phyloP scores from a whole-genome alignment of 1,139 yeast species.

The Protomyces pachydermus region DNA sequence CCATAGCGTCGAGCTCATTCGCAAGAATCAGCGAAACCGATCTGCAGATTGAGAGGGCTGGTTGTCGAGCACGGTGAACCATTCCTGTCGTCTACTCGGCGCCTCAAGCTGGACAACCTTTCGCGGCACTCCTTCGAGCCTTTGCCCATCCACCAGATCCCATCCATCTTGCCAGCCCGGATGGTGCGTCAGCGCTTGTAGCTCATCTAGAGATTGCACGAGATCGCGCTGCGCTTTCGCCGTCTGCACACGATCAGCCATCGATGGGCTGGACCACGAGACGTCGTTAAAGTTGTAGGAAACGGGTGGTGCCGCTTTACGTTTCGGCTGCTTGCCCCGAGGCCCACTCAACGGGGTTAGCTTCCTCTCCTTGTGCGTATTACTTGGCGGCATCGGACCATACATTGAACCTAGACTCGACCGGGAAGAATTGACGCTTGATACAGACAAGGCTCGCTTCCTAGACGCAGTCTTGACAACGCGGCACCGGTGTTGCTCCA shows the following conservation, averaged over 20 bases:
- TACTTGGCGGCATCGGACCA: no score
- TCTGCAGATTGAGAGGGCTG: not conserved
- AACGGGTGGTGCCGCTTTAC: not conserved
- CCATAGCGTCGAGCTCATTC: slow-evolving; percentile 7
- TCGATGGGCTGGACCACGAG: not conserved
- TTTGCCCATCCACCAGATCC: slow-evolving; percentile 77
- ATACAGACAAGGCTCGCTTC: no score
- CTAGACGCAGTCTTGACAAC: no score
- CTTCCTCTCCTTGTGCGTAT: no score
- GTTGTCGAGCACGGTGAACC: not conserved
- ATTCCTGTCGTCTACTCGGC: not conserved
- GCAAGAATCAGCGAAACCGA: not conserved
- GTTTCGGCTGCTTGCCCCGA: not conserved
- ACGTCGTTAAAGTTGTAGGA: not conserved
- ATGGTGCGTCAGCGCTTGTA: slow-evolving; percentile 60
- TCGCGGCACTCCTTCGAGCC: not conserved
- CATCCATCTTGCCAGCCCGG: slow-evolving; percentile 62
- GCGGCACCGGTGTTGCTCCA: no score
- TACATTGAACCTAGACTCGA: no score
- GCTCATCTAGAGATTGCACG: slow-evolving; percentile 46
- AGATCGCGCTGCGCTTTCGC: not conserved
- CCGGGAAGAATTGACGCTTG: no score
- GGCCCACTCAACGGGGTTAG: no score
- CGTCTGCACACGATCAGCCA: not conserved
- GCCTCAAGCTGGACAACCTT: not conserved